Conservation (phyloP, 441 rosid genomes). For the Populus hybrid region DNA sequence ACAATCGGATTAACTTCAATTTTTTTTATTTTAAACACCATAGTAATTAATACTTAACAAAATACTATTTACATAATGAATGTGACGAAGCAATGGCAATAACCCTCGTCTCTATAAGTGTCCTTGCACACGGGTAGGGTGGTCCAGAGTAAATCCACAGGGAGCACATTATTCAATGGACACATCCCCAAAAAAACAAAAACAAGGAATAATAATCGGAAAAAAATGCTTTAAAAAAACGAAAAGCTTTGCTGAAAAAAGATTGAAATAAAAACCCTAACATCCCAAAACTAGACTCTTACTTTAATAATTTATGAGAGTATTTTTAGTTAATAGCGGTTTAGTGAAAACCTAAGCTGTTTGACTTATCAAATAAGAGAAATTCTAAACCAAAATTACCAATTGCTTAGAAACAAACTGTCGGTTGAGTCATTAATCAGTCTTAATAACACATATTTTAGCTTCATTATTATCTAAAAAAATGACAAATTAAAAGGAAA, state of each 20-base stretch:
- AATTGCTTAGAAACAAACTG: not conserved
- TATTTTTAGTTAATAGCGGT: too few relatives aligned
- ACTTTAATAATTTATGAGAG: too few relatives aligned
- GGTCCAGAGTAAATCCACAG: not conserved
- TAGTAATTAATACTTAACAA: not conserved
- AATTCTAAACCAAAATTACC: not conserved
- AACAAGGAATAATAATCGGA: not conserved
- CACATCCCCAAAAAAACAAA: not conserved
- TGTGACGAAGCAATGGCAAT: not conserved
- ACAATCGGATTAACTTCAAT: not conserved
- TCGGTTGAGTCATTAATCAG: not conserved
- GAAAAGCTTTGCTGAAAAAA: not conserved
- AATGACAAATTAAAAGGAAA: not conserved
- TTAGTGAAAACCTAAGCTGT: too few relatives aligned
- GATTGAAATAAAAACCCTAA: too few relatives aligned
- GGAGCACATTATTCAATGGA: too few relatives aligned
- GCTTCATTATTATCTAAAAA: not conserved
- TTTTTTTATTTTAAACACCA: not conserved
- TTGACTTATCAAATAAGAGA: too few relatives aligned
- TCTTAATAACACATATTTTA: not conserved
- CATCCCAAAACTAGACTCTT: too few relatives aligned
- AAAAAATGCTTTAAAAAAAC: not conserved
- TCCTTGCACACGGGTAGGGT: not conserved
- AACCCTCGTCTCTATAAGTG: not conserved
- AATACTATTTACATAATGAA: not conserved